These are phyloP conservation scores for Rosa persica DNA, from an alignment of 306 rosid species.

Conservation along the genomic window DNA sequence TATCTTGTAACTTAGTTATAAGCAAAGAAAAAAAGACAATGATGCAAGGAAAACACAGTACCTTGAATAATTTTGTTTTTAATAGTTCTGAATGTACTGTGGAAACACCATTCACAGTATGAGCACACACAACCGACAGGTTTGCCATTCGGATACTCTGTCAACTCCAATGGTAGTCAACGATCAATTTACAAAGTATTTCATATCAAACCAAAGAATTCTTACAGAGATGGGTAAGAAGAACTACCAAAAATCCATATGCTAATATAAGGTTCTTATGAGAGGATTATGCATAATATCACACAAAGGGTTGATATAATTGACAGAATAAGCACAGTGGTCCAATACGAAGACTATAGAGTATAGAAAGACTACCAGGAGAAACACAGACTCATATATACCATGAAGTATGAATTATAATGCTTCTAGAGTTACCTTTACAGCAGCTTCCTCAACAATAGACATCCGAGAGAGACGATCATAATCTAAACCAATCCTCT, in stretches of 20 bases:
- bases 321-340: not conserved
- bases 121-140: slow-evolving; percentile 62
- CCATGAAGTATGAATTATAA: not conserved
- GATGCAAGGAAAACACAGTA: slow-evolving; percentile 22
- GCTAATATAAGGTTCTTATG: not conserved
- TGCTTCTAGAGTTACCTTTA: slow-evolving; percentile 46
- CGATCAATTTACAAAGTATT: not conserved
- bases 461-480: slow-evolving; percentile 62
- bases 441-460: slow-evolving; percentile 69
- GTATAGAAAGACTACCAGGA: not conserved
- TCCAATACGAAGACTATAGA: not conserved
- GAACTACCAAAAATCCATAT: not conserved
- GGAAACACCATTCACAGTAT: slow-evolving; percentile 71
- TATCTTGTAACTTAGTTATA: not conserved
- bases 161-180: slow-evolving; percentile 29
- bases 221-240: not conserved
- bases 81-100: slow-evolving; percentile 54
- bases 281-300: not conserved
- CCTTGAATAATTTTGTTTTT: slow-evolving; percentile 61
- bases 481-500: slow-evolving; percentile 70
- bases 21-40: slow-evolving; percentile 1
- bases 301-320: not conserved
- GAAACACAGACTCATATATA: slow-evolving; percentile 15
- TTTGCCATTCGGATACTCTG: slow-evolving; percentile 72
- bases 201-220: not conserved